Base-by-base conservation (phyloP, 2,329 filamentous ascomycete genomes). In the Coniochaeta prunicola region DNA sequence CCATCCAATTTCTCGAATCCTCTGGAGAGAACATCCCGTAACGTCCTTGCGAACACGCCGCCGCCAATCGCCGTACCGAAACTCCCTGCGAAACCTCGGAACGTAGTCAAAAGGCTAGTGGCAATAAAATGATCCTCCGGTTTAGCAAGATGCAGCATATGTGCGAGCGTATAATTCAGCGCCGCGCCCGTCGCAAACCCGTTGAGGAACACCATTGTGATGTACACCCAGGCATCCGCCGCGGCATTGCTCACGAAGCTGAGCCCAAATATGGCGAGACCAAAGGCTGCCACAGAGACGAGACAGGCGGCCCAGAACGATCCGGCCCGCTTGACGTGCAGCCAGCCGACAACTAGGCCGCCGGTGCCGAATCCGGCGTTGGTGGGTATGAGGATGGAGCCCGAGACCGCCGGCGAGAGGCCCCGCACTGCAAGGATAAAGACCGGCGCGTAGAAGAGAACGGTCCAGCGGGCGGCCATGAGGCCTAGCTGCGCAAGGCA, bases 11-110 rank as follows among this genome's bases (percentile, higher is more conserved):
- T 60, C 4, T 71, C 68, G 63, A 91, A 91, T 0, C 84, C 83
- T 0, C 72, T 65, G n/a, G 78, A 75, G 1, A 93, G 75, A 0
- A 77, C 75, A 2, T 65, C 71, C 53, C 79, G 76, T 33, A 93
- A 72, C 1, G 84, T 76, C 5, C 89, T 81, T 42, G 81, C 78
- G 68, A 92, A 93, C 57, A 90, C 77, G 0, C 91, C 91, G 2
- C 91, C 90, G 2, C 90, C 89, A 54, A 93, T 88, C 0, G 90
- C 85, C 1, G 87, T 88, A 2, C 91, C 90, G 65, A 96, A 94
- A 57, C 85, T 89, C 15, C 90, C 90, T 0, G 89, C 89, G 63
- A 94, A 92, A 5, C 89, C 89, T 4, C 91, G 82, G 72, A 93
- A 93, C 0, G 90, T 96, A 30, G 87, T 84, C 4, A 93, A 73